These are phyloP conservation scores for Paramecium primaurelia DNA, from an alignment of 73 alveolate species.

Conservation along the genomic window DNA sequence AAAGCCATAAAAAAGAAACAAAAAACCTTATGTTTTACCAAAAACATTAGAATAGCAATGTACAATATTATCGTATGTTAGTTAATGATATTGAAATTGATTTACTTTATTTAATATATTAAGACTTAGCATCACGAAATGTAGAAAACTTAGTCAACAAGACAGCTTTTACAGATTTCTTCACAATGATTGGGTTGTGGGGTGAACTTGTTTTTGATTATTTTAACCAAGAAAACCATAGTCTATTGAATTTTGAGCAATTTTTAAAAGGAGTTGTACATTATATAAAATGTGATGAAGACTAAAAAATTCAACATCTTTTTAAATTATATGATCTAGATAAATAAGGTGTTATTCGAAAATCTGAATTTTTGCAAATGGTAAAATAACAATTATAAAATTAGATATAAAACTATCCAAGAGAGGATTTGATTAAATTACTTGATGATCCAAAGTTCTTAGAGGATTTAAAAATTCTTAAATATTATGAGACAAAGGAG, in stretches of 20 bases:
- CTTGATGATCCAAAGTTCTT: slow-evolving; percentile 8
- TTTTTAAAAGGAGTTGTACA: slow-evolving; percentile 14
- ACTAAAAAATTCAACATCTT: slow-evolving; percentile 19
- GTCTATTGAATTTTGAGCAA: background rate
- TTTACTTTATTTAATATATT: background rate
- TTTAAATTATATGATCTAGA: slow-evolving; percentile 21
- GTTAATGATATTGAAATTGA: slow-evolving; percentile 19
- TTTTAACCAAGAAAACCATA: background rate
- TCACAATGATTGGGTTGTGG: slow-evolving; percentile 49
- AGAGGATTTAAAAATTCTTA: background rate
- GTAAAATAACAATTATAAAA: background rate
- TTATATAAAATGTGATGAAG: slow-evolving; percentile 29
- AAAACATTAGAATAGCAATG: background rate
- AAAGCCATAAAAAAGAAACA: background rate
- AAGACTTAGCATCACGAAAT: background rate
- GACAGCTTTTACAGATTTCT: background rate
- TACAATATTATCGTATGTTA: background rate
- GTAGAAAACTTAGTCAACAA: background rate
- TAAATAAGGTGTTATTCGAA: background rate
- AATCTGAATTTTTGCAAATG: background rate
- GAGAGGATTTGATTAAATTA: background rate
- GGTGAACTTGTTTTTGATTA: slow-evolving; percentile 31
- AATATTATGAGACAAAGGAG: slow-evolving; percentile 18
- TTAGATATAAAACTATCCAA: slow-evolving; percentile 23
- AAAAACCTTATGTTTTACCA: slow-evolving; percentile 8